Percentiles rank a stretch among this genome's conserved stretches.
Evolutionary conservation across 2,329 filamentous ascomycete genomes (phyloP).

Genomic region (Rosellinia necatrix): DNA sequence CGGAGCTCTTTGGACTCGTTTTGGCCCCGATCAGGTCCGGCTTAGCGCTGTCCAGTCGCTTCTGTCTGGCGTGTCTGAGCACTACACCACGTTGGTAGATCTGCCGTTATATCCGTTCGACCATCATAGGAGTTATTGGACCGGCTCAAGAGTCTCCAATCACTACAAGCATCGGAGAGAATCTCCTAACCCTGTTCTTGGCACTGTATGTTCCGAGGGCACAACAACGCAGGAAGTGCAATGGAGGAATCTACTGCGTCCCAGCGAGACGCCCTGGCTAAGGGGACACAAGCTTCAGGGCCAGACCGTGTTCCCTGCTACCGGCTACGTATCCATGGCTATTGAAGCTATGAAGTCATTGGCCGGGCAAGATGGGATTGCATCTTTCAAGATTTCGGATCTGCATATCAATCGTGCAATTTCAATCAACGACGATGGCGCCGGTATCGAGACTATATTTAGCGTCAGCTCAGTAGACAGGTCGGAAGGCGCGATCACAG

Average conservation of each 20-base stretch:
- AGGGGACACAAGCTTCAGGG: slow-evolving; percentile 8
- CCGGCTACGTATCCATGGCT: slow-evolving; percentile 8
- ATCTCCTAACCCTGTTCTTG: not conserved
- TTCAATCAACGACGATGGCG: slow-evolving; percentile 21
- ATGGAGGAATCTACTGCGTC: not conserved
- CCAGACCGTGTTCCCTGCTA: slow-evolving; percentile 1
- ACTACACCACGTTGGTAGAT: not conserved
- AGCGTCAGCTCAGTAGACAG: slow-evolving; percentile 1
- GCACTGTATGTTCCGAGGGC: not conserved
- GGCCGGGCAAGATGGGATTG: not conserved
- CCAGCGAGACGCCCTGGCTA: not conserved
- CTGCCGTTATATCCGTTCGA: not conserved
- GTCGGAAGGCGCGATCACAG: slow-evolving; percentile 3
- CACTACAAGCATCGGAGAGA: too few species aligned
- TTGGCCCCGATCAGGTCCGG: not conserved
- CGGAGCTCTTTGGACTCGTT: not conserved
- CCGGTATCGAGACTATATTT: slow-evolving; percentile 24
- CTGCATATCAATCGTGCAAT: slow-evolving; percentile 7
- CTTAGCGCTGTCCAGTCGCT: not conserved
- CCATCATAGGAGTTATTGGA: not conserved
- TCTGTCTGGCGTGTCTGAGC: too few species aligned
- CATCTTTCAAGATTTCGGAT: not conserved
- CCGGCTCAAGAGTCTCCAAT: too few species aligned
- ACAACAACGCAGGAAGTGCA: not conserved
- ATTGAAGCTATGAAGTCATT: slow-evolving; percentile 3